Percentiles rank a stretch among this genome's conserved stretches.
phyloP scores from a whole-genome alignment of 306 rosid genomes.

The Pyrus bretschneideri region DNA sequence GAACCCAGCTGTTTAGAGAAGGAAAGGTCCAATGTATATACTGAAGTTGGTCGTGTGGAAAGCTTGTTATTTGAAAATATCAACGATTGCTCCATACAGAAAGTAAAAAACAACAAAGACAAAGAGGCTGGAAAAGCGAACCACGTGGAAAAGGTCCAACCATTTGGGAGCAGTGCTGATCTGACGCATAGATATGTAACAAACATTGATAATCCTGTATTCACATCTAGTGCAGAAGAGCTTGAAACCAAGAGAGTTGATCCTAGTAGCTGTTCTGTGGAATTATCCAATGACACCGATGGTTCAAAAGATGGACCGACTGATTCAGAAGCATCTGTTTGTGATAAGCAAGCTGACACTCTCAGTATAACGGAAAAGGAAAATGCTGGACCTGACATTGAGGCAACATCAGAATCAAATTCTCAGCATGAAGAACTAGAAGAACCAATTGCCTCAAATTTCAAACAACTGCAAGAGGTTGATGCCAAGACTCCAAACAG shows the following conservation, averaged over 20 bases:
- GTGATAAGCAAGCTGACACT: slow-evolving; percentile 49
- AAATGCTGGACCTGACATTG: slow-evolving; percentile 21
- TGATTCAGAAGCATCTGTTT: slow-evolving; percentile 47
- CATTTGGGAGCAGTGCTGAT: slow-evolving; percentile 29
- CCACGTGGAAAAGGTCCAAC: slow-evolving; percentile 39
- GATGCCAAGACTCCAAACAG: slow-evolving; percentile 24
- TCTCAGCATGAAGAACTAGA: slow-evolving; percentile 31
- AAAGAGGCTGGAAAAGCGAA: slow-evolving; percentile 33
- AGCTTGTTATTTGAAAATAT: slow-evolving; percentile 21
- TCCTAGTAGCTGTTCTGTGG: slow-evolving; percentile 46
- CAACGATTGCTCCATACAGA: slow-evolving; percentile 11
- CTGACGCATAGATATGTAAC: slow-evolving; percentile 21
- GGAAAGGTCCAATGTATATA: slow-evolving; percentile 23
- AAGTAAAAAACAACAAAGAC: slow-evolving; percentile 32
- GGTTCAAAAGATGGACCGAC: slow-evolving; percentile 54
- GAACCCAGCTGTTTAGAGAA: slow-evolving; percentile 27
- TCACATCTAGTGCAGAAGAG: slow-evolving; percentile 47
- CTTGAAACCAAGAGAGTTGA: slow-evolving; percentile 78
- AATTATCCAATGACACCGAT: slow-evolving; percentile 41
- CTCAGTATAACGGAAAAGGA: slow-evolving; percentile 27
- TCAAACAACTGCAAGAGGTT: slow-evolving; percentile 23
- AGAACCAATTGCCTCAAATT: slow-evolving; percentile 20
- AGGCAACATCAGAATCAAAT: slow-evolving; percentile 33
- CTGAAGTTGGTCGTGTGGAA: slow-evolving; percentile 20
- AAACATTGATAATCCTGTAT: slow-evolving; percentile 29